Percentiles rank a stretch among this genome's conserved stretches.
phyloP scores from a whole-genome alignment of 2,329 filamentous ascomycete species.

The Graphium sp. region DNA sequence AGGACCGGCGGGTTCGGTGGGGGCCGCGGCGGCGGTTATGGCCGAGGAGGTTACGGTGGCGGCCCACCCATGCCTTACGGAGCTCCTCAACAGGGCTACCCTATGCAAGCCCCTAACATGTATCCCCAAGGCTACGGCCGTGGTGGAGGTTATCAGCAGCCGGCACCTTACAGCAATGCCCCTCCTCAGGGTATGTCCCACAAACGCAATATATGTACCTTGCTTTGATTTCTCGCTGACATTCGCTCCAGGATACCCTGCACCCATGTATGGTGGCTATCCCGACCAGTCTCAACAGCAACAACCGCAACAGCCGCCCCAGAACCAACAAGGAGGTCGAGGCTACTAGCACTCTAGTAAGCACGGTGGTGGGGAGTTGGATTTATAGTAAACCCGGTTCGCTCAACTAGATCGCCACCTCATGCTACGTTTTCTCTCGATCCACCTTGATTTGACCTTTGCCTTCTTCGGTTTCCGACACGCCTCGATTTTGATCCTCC shows the following conservation, averaged over 20 bases:
- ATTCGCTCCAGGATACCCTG: constrained; percentile 2
- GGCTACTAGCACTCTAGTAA: too few relatives aligned
- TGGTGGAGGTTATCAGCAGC: constrained; percentile 19
- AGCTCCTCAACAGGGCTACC: constrained; percentile 17
- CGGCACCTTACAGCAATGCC: constrained; percentile 17
- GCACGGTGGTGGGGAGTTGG: too few relatives aligned
- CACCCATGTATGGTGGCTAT: constrained; percentile 20
- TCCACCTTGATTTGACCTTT: constrained; percentile 1
- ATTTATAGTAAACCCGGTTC: too few relatives aligned
- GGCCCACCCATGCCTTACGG: constrained; percentile 19
- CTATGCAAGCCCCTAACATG: constrained; percentile 16
- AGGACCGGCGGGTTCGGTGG: constrained; percentile 38
- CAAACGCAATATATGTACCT: constrained; percentile 2
- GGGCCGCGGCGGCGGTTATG: constrained; percentile 22
- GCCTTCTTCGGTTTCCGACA: not conserved
- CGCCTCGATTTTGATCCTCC: not conserved
- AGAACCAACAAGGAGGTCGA: constrained; percentile 14
- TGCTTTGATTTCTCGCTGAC: not conserved
- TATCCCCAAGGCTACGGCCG: constrained; percentile 19
- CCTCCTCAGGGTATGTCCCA: constrained; percentile 21
- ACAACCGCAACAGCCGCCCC: constrained; percentile 17
- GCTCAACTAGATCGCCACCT: too few relatives aligned
- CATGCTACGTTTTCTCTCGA: too few relatives aligned
- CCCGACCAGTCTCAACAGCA: constrained; percentile 22
- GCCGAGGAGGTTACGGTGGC: constrained; percentile 26